Base-by-base conservation (phyloP, 2,329 filamentous ascomycete genomes). In the Fusarium pininemorale region DNA sequence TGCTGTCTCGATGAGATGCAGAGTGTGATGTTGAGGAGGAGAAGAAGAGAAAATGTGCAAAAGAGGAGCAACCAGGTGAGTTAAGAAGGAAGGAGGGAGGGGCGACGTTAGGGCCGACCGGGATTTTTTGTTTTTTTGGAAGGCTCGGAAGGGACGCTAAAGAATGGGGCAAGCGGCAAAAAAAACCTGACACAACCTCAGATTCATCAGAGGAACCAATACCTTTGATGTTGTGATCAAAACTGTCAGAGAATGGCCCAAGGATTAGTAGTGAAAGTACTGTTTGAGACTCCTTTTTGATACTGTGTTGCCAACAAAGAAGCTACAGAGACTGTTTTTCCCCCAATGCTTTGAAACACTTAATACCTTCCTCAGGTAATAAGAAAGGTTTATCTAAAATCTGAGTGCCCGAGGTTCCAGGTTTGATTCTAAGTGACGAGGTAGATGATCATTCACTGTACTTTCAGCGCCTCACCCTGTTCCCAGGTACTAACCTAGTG, bases 61-160 rank as follows among this genome's bases (percentile, higher is more conserved):
- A 58, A 65, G 51, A 73, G 66, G 66, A 74, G 70, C 72, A 69
- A 72, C 70, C 53, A 68, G 65, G 70, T 67, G 63, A 70, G 73
- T 69, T 78, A 73, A 73, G 62, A 73, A 67, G 58, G 68, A 74
- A 60, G 67, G 59, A 68, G 68, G 68, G 70, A 73, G 76, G 70
- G 77, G 72, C 69, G 72, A 74, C 63, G 72, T 79, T 78, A 78
- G 77, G 77, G 77, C 77, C 77, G 67, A 70, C 70, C 74, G 66
- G 73, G 48, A 15, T 59, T 72, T 73, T 76, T 71, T 72, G 65
- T 68, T 69, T 73, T 73, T 73, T 66, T 72, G 64, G 68, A 69
- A 51, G 42, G 32, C 41, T 30, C 30, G 12, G 18, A 58, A 24
- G 32, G 60, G 65, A 53, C 50, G 59, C 62, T 70, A 70, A 73